These are phyloP conservation scores for Hordeum marinum DNA, from an alignment of 176 grass and related monocot species.

Conservation along the genomic window DNA sequence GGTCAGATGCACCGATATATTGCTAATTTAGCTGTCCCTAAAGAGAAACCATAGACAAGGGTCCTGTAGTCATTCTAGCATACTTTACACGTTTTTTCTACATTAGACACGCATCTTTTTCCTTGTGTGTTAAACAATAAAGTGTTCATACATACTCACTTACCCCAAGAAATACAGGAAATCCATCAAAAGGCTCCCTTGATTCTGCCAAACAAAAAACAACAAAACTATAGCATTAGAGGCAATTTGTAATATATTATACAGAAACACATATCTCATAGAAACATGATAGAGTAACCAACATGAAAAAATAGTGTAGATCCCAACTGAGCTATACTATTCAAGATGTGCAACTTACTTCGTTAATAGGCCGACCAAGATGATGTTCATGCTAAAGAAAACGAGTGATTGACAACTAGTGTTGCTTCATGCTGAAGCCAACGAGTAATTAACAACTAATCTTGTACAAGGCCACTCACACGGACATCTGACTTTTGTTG, in stretches of 20 bases:
- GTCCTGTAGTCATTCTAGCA: neutral
- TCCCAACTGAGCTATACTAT: neutral
- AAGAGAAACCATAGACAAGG: neutral
- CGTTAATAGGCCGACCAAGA: constrained; percentile 72
- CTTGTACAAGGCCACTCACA: too few species aligned
- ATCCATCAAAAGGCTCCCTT: constrained; percentile 96
- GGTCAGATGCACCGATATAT: too few species aligned
- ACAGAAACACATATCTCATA: neutral
- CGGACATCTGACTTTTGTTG: too few species aligned
- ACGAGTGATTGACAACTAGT: constrained; percentile 76
- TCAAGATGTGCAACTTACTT: constrained; percentile 47
- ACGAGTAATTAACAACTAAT: too few species aligned
- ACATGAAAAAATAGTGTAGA: neutral
- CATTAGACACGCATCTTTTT: neutral
- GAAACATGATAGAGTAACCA: neutral
- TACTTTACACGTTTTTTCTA: neutral
- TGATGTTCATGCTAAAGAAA: constrained; percentile 99
- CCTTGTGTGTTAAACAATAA: neutral
- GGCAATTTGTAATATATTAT: neutral
- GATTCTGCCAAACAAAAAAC: constrained; percentile 56
- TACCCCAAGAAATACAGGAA: constrained; percentile 99
- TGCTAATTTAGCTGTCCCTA: too few species aligned
- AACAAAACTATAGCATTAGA: neutral
- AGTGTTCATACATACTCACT: constrained; percentile 30
- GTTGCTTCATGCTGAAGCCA: too few species aligned